Evolutionary conservation across 495 filamentous ascomycete species (phyloP), one percentile per base, ranked within the genome.

Genomic region (Neurospora sp.): DNA sequence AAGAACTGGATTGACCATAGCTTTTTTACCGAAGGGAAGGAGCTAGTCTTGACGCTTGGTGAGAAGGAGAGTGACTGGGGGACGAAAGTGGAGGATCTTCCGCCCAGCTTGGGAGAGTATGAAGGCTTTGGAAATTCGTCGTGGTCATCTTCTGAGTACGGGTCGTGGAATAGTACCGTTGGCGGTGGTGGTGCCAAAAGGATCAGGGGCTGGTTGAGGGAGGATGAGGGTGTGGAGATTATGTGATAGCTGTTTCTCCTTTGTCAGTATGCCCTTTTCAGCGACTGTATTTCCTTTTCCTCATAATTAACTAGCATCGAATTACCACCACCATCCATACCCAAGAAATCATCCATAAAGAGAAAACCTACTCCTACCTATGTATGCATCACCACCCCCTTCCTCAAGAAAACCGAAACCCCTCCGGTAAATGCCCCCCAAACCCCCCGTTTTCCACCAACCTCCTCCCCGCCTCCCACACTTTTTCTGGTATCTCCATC

Each of bases 1-100:
- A 90, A 85, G 83, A 93, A 86, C 74, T 94, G 91, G 91, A 85
- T 94, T 40, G 87, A 87, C 19, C 91, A 94, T 76, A 89, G 88
- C 69, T 93, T 94, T 77, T 93, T 93, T 77, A 88, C 88, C 0
- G 84, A 91, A 43, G 92, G 92, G 10, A 87, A 87, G 80, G 88
- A 89, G 78, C 84, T 93, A 37, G 90, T 92, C 43, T 81, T 94
- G 74, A 88, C 84, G 36, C 79, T 94, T 6, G 92, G 92, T 0
- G 78, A 77, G 13, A 86, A 83, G 42, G 92, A 93, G 80, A 92
- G 91, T 77, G 87, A 77, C 70, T 93, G 92, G 92, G 92, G 91
- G 0, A 92, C 88, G 6, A 79, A 77, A 31, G 84, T 87, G 17
- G 84, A 83, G 71, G 91, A 93, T 79, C 77, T 93, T 70, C 92